Evolutionary conservation across 2,329 filamentous ascomycete genomes (phyloP).

Genomic region (Aureobasidium sp.): DNA sequence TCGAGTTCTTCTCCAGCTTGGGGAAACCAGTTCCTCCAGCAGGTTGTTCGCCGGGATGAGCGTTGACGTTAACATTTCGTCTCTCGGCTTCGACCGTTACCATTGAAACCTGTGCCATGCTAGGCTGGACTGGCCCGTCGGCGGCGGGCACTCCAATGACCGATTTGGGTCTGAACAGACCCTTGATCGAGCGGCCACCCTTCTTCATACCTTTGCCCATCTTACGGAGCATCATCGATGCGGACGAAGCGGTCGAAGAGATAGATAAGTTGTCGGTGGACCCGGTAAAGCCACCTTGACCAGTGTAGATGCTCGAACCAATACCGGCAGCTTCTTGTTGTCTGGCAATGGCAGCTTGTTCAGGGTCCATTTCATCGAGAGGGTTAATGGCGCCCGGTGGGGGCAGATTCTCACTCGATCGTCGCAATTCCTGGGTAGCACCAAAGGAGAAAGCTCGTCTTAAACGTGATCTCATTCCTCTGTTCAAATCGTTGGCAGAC

Average conservation of each 20-base stretch:
- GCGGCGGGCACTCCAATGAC: conserved; percentile 67
- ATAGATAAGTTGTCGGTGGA: conserved; percentile 94
- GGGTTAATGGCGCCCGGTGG: conserved; percentile 20
- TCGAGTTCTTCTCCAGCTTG: conserved; percentile 70
- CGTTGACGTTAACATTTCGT: conserved; percentile 70
- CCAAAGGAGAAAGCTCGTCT: conserved; percentile 94
- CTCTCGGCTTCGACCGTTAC: conserved; percentile 91
- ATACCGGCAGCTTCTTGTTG: conserved; percentile 88
- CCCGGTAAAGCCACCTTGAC: conserved; percentile 72
- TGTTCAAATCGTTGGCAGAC: conserved; percentile 67
- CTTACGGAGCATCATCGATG: conserved; percentile 90
- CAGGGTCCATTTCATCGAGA: conserved; percentile 51
- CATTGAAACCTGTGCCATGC: conserved; percentile 82
- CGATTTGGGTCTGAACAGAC: conserved; percentile 90
- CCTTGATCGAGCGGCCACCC: conserved; percentile 79
- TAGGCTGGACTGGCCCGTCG: conserved; percentile 55
- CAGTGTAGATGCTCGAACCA: conserved; percentile 87
- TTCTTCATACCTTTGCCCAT: conserved; percentile 99
- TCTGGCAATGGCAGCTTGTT: conserved; percentile 83
- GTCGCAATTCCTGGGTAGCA: conserved; percentile 81
- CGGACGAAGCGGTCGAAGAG: conserved; percentile 80
- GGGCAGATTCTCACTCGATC: conserved; percentile 52
- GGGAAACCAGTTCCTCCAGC: conserved; percentile 74
- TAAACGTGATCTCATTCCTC: conserved; percentile 78
- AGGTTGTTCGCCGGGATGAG: conserved; percentile 55